These are phyloP conservation scores for Fremontodendron californicum DNA, from an alignment of 345 rosid species.

Conservation along the genomic window DNA sequence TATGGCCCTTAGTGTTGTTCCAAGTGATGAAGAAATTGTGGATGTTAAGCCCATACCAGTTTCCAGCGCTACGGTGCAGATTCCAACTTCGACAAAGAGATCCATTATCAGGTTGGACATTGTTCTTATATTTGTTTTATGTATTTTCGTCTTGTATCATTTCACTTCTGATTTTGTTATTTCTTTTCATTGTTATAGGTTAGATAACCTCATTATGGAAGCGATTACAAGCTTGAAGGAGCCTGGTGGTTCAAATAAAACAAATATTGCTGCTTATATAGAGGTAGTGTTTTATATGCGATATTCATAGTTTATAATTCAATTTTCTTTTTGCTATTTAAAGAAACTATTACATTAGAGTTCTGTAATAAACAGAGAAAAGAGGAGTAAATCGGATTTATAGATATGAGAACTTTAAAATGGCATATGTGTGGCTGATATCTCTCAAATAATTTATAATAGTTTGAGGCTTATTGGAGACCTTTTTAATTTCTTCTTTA, in stretches of 20 bases:
- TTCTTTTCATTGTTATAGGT: conserved; percentile 37
- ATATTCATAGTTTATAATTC: conserved; percentile 26
- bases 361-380: neutral
- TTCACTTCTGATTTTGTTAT: conserved; percentile 13
- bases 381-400: neutral
- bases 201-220: conserved; percentile 88
- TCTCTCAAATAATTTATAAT: neutral
- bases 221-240: conserved; percentile 85
- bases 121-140: conserved; percentile 1
- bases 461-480: neutral
- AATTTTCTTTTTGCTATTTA: conserved; percentile 15
- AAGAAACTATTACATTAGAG: conserved; percentile 55
- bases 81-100: conserved; percentile 54
- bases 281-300: conserved; percentile 49
- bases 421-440: too few relatives aligned
- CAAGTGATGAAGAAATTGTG: conserved; percentile 64
- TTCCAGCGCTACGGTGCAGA: conserved; percentile 36
- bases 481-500: neutral
- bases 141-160: neutral
- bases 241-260: conserved; percentile 88
- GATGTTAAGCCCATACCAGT: conserved; percentile 52
- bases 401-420: neutral
- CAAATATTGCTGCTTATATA: conserved; percentile 73
- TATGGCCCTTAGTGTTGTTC: conserved; percentile 26
- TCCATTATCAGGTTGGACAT: conserved; percentile 63